Conservation (phyloP, 1,284 basidiomycete species). For the Golubevia pallescens region DNA sequence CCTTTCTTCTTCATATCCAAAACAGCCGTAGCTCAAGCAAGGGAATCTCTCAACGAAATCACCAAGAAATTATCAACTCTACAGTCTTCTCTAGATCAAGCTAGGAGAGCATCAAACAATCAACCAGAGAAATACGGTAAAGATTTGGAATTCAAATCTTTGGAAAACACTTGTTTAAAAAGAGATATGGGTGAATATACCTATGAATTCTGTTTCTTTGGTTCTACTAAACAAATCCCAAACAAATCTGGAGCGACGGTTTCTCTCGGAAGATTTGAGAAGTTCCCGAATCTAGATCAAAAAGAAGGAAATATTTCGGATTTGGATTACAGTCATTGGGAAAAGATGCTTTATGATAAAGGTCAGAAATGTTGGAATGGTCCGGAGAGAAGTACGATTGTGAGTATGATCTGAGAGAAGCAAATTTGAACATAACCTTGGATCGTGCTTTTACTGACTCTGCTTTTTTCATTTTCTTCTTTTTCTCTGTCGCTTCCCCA, state of each 20-base stretch:
- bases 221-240: conserved; percentile 47
- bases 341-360: conserved; percentile 41
- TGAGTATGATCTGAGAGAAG: conserved; percentile 7
- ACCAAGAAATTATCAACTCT: background rate
- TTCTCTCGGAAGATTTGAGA: conserved; percentile 34
- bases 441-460: too few species aligned
- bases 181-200: conserved; percentile 55
- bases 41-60: too few species aligned
- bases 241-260: conserved; percentile 47
- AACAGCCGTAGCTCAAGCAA: background rate
- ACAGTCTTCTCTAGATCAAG: conserved; percentile 18
- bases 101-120: conserved; percentile 14
- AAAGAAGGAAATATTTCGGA: conserved; percentile 11
- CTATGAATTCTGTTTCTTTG: conserved; percentile 62
- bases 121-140: conserved; percentile 32
- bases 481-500: background rate
- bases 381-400: conserved; percentile 43
- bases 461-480: conserved; percentile 1
- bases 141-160: conserved; percentile 46
- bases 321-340: conserved; percentile 26
- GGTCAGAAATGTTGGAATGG: conserved; percentile 63
- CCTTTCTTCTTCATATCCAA: background rate
- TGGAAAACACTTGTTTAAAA: conserved; percentile 50
- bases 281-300: too few species aligned
- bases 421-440: too few species aligned